Conservation (phyloP, 192 early-diverging fungal species). For the Lobulomyces angularis region DNA sequence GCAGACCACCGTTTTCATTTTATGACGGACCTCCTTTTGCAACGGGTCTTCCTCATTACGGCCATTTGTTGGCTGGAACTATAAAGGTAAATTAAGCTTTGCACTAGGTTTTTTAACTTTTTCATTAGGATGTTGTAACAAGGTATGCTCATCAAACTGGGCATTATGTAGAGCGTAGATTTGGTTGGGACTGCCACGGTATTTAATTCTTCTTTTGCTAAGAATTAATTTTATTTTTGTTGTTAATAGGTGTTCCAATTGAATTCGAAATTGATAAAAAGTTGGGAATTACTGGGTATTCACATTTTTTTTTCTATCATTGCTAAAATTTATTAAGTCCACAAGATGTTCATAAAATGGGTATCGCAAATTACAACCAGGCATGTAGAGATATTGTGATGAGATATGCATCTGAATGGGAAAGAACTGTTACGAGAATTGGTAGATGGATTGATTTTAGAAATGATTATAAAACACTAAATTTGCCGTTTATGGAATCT, state of each 20-base stretch:
- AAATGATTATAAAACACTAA: conserved; percentile 98
- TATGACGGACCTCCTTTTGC: conserved; percentile 99
- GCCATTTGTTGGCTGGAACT: conserved; percentile 94
- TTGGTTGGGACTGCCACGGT: conserved; percentile 95
- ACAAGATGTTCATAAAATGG: conserved; percentile 81
- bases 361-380: conserved; percentile 93
- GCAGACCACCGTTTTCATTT: conserved; percentile 76
- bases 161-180: conserved; percentile 91
- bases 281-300: conserved; percentile 55
- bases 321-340: conserved; percentile 31
- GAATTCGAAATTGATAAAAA: conserved; percentile 96
- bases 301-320: neutral
- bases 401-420: conserved; percentile 87
- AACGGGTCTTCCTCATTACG: conserved; percentile 96
- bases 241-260: conserved; percentile 70
- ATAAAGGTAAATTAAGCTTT: conserved; percentile 62
- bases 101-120: neutral
- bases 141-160: conserved; percentile 90
- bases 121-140: conserved; percentile 79
- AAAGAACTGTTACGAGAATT: conserved; percentile 81
- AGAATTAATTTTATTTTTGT: too few species aligned
- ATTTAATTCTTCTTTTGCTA: conserved; percentile 39
- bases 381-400: conserved; percentile 96
- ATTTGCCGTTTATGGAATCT: conserved; percentile 93
- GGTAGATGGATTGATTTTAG: conserved; percentile 99